These are phyloP conservation scores for Trypanosoma avium DNA, from an alignment of 208 protist genomes.

Conservation along the genomic window DNA sequence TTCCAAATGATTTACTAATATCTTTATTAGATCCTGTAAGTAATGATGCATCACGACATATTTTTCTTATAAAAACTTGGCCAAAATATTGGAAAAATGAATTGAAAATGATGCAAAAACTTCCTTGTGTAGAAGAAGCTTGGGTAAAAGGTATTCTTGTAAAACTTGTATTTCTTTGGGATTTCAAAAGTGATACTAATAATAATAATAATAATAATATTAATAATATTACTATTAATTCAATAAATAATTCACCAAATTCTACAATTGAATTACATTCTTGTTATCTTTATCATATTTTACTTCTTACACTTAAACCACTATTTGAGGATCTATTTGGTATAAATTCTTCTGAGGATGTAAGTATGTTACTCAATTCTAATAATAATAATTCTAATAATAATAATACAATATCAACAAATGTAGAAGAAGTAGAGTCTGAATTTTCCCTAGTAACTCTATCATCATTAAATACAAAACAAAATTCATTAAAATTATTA, in stretches of 20 bases:
- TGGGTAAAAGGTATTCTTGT: conserved; percentile 16
- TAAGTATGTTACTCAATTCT: neutral
- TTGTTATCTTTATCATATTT: conserved; percentile 6
- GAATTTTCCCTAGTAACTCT: too few relatives aligned
- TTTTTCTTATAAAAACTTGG: conserved; percentile 17
- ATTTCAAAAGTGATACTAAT: neutral
- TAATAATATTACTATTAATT: neutral
- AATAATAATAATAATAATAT: neutral
- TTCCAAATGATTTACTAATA: neutral
- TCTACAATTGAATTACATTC: neutral
- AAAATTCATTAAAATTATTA: neutral
- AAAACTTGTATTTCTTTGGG: conserved; percentile 12
- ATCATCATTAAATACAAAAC: neutral
- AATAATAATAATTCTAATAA: neutral
- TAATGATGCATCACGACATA: neutral
- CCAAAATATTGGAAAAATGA: conserved; percentile 12
- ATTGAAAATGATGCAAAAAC: neutral
- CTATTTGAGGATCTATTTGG: conserved; percentile 8
- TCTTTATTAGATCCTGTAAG: neutral
- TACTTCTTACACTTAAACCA: neutral
- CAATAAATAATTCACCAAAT: neutral
- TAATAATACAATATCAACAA: too few relatives aligned
- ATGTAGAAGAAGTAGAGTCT: too few relatives aligned
- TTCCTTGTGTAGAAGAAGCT: conserved; percentile 7
- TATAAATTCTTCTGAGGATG: neutral